phyloP scores from a whole-genome alignment of 2,329 filamentous ascomycete species.

The Cytospora piceae region DNA sequence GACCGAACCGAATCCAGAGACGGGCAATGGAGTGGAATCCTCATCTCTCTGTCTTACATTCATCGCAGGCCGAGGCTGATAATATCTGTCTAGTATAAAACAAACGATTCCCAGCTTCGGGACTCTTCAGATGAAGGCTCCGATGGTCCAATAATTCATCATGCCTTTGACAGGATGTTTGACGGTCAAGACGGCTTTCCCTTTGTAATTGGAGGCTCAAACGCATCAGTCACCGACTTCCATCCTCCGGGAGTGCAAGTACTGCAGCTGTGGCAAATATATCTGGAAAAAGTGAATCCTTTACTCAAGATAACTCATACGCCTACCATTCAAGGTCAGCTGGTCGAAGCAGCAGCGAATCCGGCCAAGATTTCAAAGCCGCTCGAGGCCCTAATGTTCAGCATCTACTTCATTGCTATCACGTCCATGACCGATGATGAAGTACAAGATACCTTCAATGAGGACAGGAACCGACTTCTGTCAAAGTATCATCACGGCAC shows the following conservation, averaged over 20 bases:
- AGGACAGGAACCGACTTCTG: conserved; percentile 55
- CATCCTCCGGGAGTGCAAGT: conserved; percentile 63
- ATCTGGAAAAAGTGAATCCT: conserved; percentile 71
- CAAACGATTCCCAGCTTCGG: conserved; percentile 48
- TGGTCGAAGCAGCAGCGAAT: conserved; percentile 64
- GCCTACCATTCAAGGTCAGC: conserved; percentile 65
- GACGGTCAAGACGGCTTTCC: conserved; percentile 60
- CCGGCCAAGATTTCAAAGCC: conserved; percentile 56
- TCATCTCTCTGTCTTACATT: neutral
- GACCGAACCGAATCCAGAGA: neutral
- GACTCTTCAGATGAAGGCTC: conserved; percentile 62
- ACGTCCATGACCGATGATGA: conserved; percentile 61
- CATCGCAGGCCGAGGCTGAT: neutral
- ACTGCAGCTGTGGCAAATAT: conserved; percentile 70
- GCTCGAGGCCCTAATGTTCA: conserved; percentile 70
- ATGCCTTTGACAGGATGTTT: conserved; percentile 64
- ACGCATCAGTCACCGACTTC: conserved; percentile 47
- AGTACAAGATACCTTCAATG: conserved; percentile 54
- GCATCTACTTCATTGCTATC: conserved; percentile 63
- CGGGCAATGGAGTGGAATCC: neutral
- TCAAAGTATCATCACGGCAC: conserved; percentile 59
- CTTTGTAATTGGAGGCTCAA: conserved; percentile 55
- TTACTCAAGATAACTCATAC: conserved; percentile 70
- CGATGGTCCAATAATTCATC: conserved; percentile 58
- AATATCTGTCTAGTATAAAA: conserved; percentile 48